Conservation (phyloP, 805 yeast species). For the Myxozyma kluyveri region DNA sequence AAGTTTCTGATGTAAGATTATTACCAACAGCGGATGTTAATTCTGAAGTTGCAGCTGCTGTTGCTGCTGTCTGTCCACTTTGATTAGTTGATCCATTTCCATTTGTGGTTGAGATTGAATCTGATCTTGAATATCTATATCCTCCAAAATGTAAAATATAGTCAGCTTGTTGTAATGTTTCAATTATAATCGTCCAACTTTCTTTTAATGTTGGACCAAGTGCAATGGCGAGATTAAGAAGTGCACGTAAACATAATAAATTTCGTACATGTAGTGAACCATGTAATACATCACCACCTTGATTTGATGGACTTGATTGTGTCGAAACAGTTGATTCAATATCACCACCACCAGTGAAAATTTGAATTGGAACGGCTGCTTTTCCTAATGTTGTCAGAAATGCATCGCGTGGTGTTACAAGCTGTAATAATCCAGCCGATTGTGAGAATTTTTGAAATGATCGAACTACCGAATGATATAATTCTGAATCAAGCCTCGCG, state of each 20-base stretch:
- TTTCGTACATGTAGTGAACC: slow-evolving; percentile 57
- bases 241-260: slow-evolving; percentile 71
- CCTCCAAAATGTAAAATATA: slow-evolving; percentile 25
- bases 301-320: neutral
- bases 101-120: neutral
- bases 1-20: slow-evolving; percentile 18
- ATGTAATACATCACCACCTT: slow-evolving; percentile 1
- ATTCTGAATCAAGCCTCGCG: slow-evolving; percentile 65
- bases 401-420: slow-evolving; percentile 57
- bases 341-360: slow-evolving; percentile 17
- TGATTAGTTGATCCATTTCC: too few relatives aligned
- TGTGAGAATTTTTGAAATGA: slow-evolving; percentile 80
- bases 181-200: slow-evolving; percentile 64
- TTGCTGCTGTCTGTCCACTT: neutral
- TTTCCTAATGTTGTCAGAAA: slow-evolving; percentile 41
- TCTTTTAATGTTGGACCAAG: slow-evolving; percentile 68
- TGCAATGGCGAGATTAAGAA: slow-evolving; percentile 72
- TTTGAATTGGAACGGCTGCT: slow-evolving; percentile 33
- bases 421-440: slow-evolving; percentile 71
- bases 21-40: slow-evolving; percentile 44
- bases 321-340: neutral
- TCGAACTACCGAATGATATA: slow-evolving; percentile 65
- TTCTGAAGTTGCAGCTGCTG: slow-evolving; percentile 11
- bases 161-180: slow-evolving; percentile 47
- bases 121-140: slow-evolving; percentile 7